These are phyloP conservation scores for Kalaharituber pfeilii DNA, from an alignment of 2,329 filamentous ascomycete species.

Conservation along the genomic window DNA sequence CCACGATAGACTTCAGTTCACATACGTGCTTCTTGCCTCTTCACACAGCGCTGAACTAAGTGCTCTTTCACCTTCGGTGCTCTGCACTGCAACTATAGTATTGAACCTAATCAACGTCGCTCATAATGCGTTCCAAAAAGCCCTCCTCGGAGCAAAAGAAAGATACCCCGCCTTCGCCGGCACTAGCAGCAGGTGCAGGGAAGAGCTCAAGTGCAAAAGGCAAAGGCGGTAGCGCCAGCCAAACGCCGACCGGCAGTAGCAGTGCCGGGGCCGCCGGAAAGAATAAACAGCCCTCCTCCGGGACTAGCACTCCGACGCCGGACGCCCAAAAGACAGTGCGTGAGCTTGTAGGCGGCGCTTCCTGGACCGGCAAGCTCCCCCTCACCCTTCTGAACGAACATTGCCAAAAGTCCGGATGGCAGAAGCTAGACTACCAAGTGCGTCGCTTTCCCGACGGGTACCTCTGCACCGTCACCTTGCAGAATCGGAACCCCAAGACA, in stretches of 20 bases:
- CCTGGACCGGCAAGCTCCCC: conserved; percentile 93
- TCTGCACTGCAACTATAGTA: too few relatives aligned
- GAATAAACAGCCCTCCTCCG: neutral
- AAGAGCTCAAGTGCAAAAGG: neutral
- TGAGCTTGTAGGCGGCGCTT: conserved; percentile 80
- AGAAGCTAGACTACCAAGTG: conserved; percentile 73
- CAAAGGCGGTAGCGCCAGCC: neutral
- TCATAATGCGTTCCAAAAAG: neutral
- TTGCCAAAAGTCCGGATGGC: conserved; percentile 92
- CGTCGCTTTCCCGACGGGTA: conserved; percentile 29
- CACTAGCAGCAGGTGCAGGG: neutral
- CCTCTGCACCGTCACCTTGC: neutral
- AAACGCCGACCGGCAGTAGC: neutral
- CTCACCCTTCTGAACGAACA: conserved; percentile 67
- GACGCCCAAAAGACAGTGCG: conserved; percentile 34
- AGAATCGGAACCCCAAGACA: conserved; percentile 56
- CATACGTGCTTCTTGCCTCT: too few relatives aligned
- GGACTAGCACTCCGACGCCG: neutral
- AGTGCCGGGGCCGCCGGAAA: neutral
- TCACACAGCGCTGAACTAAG: too few relatives aligned
- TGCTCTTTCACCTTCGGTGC: too few relatives aligned
- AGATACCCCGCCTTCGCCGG: neutral
- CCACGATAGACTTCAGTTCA: too few relatives aligned
- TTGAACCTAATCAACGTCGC: too few relatives aligned
- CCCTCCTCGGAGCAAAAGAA: neutral